Evolutionary conservation across 2,329 filamentous ascomycete species (phyloP).

Genomic region (Didymella glomerata): DNA sequence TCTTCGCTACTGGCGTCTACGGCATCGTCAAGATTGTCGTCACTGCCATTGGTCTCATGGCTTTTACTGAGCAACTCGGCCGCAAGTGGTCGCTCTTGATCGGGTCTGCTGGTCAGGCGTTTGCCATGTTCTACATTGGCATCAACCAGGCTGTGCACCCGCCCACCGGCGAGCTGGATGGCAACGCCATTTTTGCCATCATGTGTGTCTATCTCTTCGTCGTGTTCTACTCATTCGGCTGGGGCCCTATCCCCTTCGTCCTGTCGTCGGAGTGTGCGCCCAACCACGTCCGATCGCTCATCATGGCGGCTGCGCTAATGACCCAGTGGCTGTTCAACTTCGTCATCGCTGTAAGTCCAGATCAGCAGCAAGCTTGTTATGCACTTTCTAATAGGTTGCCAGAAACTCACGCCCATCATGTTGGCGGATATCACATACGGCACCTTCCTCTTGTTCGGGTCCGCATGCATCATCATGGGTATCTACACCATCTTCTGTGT

Average conservation of each 20-base stretch:
- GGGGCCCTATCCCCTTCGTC: constrained; percentile 58
- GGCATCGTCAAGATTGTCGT: constrained; percentile 58
- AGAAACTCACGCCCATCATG: constrained; percentile 53
- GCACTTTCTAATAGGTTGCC: background rate
- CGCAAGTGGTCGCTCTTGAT: constrained; percentile 57
- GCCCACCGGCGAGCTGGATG: constrained; percentile 44
- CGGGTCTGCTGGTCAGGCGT: constrained; percentile 54
- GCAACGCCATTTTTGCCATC: constrained; percentile 56
- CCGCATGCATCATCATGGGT: constrained; percentile 54
- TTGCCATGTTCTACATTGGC: constrained; percentile 53
- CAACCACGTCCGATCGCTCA: constrained; percentile 53
- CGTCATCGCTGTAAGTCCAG: constrained; percentile 27
- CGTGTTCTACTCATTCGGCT: constrained; percentile 58
- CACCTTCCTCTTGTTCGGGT: constrained; percentile 55
- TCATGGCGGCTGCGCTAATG: constrained; percentile 57
- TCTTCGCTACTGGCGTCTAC: constrained; percentile 59
- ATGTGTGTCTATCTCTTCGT: constrained; percentile 62
- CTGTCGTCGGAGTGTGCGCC: constrained; percentile 54
- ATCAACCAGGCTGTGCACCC: constrained; percentile 49
- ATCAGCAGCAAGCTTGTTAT: background rate
- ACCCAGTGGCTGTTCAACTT: constrained; percentile 53
- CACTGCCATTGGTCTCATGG: constrained; percentile 55
- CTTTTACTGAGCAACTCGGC: constrained; percentile 57
- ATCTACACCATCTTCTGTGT: constrained; percentile 54
- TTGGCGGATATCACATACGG: constrained; percentile 55